Evolutionary conservation across 148 eudicot genomes (phyloP).

Genomic region (Agrostemma githago): DNA sequence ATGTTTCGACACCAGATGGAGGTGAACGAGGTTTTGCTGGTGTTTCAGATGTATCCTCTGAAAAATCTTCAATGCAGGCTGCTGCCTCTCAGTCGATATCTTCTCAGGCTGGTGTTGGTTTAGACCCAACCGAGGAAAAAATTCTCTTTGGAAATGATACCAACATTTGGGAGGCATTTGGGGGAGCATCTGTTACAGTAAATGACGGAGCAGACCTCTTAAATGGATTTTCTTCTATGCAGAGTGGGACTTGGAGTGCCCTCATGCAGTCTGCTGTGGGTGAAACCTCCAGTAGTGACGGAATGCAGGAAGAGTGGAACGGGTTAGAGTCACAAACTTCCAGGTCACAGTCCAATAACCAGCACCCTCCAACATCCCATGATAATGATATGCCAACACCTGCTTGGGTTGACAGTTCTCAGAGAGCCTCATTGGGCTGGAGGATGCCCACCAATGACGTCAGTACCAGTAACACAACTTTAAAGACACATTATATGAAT

Average conservation of each 20-base stretch:
- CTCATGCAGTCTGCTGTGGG: slow-evolving; percentile 99
- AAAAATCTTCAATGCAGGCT: slow-evolving; percentile 30
- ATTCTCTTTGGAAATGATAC: slow-evolving; percentile 82
- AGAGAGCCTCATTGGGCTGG: slow-evolving; percentile 29
- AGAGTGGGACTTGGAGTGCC: slow-evolving; percentile 98
- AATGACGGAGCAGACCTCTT: slow-evolving; percentile 40
- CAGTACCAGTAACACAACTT: slow-evolving; percentile 25
- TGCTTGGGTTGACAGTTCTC: slow-evolving; percentile 37
- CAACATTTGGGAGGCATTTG: slow-evolving; percentile 93
- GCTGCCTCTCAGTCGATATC: slow-evolving; percentile 43
- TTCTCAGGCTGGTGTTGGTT: slow-evolving; percentile 45
- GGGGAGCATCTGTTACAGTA: slow-evolving; percentile 40
- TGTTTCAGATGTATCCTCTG: slow-evolving; percentile 34
- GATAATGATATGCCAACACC: slow-evolving; percentile 36
- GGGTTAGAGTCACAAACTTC: slow-evolving; percentile 50
- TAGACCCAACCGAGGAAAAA: slow-evolving; percentile 90
- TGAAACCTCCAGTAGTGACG: slow-evolving; percentile 64
- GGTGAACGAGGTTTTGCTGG: slow-evolving; percentile 39
- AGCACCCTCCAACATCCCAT: slow-evolving; percentile 29
- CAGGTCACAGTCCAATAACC: slow-evolving; percentile 34
- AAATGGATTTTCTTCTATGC: slow-evolving; percentile 50
- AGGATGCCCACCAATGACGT: slow-evolving; percentile 30
- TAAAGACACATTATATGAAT: slow-evolving; percentile 25
- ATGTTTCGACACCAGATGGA: slow-evolving; percentile 31
- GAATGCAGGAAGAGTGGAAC: slow-evolving; percentile 61